These are phyloP conservation scores for Kodamaea leandrae DNA, from an alignment of 805 yeast species.

Conservation along the genomic window DNA sequence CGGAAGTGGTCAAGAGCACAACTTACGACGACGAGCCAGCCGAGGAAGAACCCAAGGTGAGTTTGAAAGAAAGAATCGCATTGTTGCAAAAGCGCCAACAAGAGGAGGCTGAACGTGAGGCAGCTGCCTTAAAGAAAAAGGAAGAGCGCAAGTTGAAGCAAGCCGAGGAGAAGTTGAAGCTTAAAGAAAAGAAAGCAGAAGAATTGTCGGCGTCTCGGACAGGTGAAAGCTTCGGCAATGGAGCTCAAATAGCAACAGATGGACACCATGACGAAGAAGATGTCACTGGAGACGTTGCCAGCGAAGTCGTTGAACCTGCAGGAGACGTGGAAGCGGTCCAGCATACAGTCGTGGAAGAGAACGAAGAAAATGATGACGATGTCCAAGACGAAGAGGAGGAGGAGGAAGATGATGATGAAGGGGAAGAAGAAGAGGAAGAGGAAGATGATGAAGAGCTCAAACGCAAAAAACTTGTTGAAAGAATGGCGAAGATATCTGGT, in stretches of 20 bases:
- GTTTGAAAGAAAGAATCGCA: conserved; percentile 84
- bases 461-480: conserved; percentile 74
- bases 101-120: conserved; percentile 74
- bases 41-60: conserved; percentile 63
- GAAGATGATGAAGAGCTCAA: conserved; percentile 76
- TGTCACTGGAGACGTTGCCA: conserved; percentile 9
- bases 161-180: conserved; percentile 27
- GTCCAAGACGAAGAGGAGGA: conserved; percentile 19
- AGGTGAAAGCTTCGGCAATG: not conserved
- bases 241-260: conserved; percentile 1
- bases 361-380: conserved; percentile 3
- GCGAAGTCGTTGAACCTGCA: conserved; percentile 1
- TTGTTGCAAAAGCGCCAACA: conserved; percentile 76
- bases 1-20: conserved; percentile 25
- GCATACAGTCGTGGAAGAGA: not conserved
- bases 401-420: conserved; percentile 45
- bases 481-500: conserved; percentile 96
- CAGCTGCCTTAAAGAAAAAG: conserved; percentile 52
- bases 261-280: conserved; percentile 16
- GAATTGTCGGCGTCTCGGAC: conserved; percentile 3
- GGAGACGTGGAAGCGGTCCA: not conserved
- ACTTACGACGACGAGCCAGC: conserved; percentile 20
- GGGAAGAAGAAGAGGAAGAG: conserved; percentile 52
- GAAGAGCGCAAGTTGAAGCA: conserved; percentile 49
- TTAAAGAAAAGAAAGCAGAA: conserved; percentile 20